Evolutionary conservation across 2,329 filamentous ascomycete genomes (phyloP).

Genomic region (Sclerotiophoma versabilis): DNA sequence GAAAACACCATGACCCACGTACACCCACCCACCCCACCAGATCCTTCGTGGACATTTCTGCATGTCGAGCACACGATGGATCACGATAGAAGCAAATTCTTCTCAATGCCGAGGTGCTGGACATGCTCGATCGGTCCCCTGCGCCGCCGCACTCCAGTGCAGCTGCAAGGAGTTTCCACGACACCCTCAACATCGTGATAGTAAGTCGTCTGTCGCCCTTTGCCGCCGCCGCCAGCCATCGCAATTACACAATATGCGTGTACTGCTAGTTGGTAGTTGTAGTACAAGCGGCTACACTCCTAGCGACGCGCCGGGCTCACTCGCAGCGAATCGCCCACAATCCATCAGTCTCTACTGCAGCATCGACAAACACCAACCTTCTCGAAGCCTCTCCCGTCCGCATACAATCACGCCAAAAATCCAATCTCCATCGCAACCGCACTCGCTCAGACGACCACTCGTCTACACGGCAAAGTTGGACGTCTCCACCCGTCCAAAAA

Average conservation of each 20-base stretch:
- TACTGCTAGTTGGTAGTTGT: background rate
- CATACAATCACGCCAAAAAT: background rate
- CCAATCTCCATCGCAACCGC: background rate
- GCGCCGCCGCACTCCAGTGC: background rate
- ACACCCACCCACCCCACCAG: background rate
- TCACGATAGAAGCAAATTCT: background rate
- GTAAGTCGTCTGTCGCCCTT: no score
- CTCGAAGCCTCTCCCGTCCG: conserved; percentile 3
- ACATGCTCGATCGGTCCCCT: background rate
- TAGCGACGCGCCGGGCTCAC: background rate
- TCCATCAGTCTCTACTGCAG: background rate
- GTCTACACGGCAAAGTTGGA: no score
- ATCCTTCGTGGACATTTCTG: conserved; percentile 10
- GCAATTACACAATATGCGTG: background rate
- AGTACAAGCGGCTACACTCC: conserved; percentile 3
- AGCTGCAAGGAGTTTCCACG: background rate
- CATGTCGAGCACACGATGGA: background rate
- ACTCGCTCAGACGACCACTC: background rate
- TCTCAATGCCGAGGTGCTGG: conserved; percentile 5
- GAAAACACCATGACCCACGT: conserved; percentile 4
- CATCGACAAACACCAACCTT: no score
- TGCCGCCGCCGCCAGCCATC: background rate
- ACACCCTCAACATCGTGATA: background rate
- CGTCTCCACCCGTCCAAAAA: conserved; percentile 8
- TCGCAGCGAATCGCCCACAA: conserved; percentile 4